A percentile compares a stretch with the other conserved stretches of the same genome.
phyloP scores from a whole-genome alignment of 2,329 filamentous ascomycete genomes.

The Cucurbitaria berberidis region DNA sequence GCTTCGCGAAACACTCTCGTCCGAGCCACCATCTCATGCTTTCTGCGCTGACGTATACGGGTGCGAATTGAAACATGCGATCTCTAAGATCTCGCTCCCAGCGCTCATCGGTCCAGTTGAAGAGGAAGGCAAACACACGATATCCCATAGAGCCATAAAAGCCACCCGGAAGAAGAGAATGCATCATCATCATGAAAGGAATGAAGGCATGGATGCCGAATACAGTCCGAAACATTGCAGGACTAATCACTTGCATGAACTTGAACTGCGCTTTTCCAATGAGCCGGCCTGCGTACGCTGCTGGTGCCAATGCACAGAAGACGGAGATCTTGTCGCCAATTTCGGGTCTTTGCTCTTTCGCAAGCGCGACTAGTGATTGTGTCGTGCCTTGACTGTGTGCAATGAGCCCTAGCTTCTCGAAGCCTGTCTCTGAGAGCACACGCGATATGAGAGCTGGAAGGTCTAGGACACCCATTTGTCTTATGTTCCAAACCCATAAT shows the following conservation, averaged over 20 bases:
- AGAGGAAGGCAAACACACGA: conserved; percentile 86
- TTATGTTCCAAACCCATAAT: conserved; percentile 97
- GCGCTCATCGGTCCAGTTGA: conserved; percentile 81
- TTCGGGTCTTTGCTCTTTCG: conserved; percentile 87
- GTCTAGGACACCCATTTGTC: conserved; percentile 91
- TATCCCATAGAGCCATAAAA: conserved; percentile 86
- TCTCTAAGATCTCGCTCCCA: conserved; percentile 83
- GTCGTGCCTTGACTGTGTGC: conserved; percentile 93
- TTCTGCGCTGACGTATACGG: conserved; percentile 87
- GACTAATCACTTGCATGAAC: conserved; percentile 83
- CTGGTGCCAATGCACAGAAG: conserved; percentile 89
- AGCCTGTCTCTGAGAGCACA: conserved; percentile 81
- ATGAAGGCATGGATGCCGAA: conserved; percentile 96
- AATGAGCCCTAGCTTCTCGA: conserved; percentile 80
- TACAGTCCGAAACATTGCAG: conserved; percentile 75
- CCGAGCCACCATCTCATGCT: conserved; percentile 97
- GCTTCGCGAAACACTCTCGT: conserved; percentile 79
- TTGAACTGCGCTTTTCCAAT: conserved; percentile 90
- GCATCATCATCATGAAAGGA: conserved; percentile 89
- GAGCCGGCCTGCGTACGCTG: conserved; percentile 85
- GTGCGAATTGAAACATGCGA: conserved; percentile 90
- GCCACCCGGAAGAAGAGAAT: conserved; percentile 66
- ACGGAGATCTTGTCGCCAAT: conserved; percentile 82
- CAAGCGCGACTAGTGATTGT: conserved; percentile 83
- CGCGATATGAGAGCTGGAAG: conserved; percentile 80